phyloP scores from a whole-genome alignment of 352 stramenopile genomes.

The Pythium plurisporium region DNA sequence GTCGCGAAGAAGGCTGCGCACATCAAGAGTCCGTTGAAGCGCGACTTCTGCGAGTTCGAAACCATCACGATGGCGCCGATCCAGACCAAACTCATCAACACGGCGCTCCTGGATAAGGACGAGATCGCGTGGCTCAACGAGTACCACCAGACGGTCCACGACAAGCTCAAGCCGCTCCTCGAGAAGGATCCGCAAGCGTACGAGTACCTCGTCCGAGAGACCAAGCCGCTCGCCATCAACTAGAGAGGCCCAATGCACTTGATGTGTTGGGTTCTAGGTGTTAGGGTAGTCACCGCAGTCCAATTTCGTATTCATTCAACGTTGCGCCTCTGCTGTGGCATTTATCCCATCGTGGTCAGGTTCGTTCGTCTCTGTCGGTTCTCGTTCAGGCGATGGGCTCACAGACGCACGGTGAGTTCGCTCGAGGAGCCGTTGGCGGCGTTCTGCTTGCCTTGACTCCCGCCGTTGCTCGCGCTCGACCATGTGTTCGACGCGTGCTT shows the following conservation, averaged over 20 bases:
- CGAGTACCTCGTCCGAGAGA: conserved; percentile 76
- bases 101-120: conserved; percentile 81
- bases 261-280: neutral
- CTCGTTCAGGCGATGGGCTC: conserved; percentile 33
- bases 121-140: conserved; percentile 96
- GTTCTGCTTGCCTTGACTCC: conserved; percentile 33
- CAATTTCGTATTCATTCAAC: too few relatives aligned
- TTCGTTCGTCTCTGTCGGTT: too few relatives aligned
- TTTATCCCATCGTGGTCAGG: neutral
- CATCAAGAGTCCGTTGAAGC: conserved; percentile 58
- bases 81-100: conserved; percentile 96
- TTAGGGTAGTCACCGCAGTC: too few relatives aligned
- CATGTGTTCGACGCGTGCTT: conserved; percentile 45
- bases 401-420: conserved; percentile 33
- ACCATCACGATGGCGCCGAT: conserved; percentile 98
- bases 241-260: neutral
- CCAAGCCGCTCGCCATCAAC: conserved; percentile 42
- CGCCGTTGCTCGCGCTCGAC: conserved; percentile 45
- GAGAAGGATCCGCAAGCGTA: conserved; percentile 53
- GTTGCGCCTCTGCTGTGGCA: too few relatives aligned
- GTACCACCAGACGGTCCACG: conserved; percentile 91
- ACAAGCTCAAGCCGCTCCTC: conserved; percentile 90
- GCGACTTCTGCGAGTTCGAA: conserved; percentile 95
- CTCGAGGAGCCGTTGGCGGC: conserved; percentile 24
- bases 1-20: conserved; percentile 84